Conservation (phyloP, 495 filamentous ascomycete genomes). For the Penicillium desertorum region DNA sequence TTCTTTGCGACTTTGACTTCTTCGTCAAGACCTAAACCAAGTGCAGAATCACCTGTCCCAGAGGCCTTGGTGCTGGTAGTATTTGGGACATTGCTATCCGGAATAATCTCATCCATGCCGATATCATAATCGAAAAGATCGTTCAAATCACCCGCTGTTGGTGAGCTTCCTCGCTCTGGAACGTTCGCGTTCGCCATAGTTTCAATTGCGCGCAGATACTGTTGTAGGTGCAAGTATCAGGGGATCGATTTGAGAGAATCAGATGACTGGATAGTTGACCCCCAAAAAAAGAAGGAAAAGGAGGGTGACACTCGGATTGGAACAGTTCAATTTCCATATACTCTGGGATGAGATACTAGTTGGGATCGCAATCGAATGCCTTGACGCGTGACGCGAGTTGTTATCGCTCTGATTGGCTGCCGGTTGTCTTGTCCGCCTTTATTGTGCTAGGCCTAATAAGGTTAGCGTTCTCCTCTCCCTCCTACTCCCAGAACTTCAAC, state of each 20-base stretch:
- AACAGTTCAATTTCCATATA: background rate
- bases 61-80: slow-evolving; percentile 29
- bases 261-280: background rate
- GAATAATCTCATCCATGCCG: slow-evolving; percentile 52
- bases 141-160: slow-evolving; percentile 42
- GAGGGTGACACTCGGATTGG: background rate
- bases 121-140: slow-evolving; percentile 73
- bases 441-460: slow-evolving; percentile 25
- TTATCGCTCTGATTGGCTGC: slow-evolving; percentile 17
- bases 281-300: background rate
- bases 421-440: slow-evolving; percentile 12
- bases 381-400: slow-evolving; percentile 20
- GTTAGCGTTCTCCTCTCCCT: slow-evolving; percentile 26
- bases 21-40: slow-evolving; percentile 73
- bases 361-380: slow-evolving; percentile 3
- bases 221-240: background rate
- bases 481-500: slow-evolving; percentile 34
- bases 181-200: slow-evolving; percentile 8
- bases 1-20: slow-evolving; percentile 79
- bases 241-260: background rate
- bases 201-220: background rate
- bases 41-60: slow-evolving; percentile 32
- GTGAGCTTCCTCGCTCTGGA: slow-evolving; percentile 17
- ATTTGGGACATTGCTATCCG: slow-evolving; percentile 34
- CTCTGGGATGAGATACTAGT: background rate